phyloP scores from a whole-genome alignment of 1,284 basidiomycete species.

The Ganoderma resinaceum region DNA sequence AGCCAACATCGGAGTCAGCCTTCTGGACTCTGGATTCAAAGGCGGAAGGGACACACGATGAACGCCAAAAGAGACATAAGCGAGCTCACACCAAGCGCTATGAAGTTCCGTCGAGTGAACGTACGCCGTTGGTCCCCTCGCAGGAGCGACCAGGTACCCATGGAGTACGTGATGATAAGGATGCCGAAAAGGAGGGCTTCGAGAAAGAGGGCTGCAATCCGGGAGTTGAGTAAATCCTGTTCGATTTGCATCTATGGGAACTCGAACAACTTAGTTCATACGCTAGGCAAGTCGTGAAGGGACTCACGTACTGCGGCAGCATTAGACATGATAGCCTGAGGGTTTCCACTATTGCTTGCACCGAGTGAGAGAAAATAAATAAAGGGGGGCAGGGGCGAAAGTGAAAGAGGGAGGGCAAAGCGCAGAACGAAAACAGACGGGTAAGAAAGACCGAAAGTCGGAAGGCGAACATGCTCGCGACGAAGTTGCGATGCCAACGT shows the following conservation, averaged over 20 bases:
- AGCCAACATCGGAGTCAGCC: background rate
- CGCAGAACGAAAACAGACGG: background rate
- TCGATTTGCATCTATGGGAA: background rate
- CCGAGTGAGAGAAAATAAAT: background rate
- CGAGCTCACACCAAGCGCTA: conserved; percentile 15
- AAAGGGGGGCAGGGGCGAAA: background rate
- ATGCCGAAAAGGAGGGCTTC: conserved; percentile 23
- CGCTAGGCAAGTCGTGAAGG: background rate
- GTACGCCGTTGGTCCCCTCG: background rate
- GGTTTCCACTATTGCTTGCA: background rate
- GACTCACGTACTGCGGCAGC: background rate
- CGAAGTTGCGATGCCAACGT: background rate
- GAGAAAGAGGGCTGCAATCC: conserved; percentile 15
- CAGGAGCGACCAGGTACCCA: conserved; percentile 11
- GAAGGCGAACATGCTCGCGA: background rate
- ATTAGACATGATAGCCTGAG: background rate
- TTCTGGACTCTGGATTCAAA: background rate
- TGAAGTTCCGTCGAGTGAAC: conserved; percentile 14
- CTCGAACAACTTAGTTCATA: background rate
- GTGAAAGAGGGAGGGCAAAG: background rate
- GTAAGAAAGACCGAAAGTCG: background rate
- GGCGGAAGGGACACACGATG: conserved; percentile 9
- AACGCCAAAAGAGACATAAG: conserved; percentile 21
- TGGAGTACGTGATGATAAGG: conserved; percentile 14
- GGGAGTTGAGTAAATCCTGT: background rate